Conservation (phyloP, 352 stramenopile species). For the Blastocystis sp. region DNA sequence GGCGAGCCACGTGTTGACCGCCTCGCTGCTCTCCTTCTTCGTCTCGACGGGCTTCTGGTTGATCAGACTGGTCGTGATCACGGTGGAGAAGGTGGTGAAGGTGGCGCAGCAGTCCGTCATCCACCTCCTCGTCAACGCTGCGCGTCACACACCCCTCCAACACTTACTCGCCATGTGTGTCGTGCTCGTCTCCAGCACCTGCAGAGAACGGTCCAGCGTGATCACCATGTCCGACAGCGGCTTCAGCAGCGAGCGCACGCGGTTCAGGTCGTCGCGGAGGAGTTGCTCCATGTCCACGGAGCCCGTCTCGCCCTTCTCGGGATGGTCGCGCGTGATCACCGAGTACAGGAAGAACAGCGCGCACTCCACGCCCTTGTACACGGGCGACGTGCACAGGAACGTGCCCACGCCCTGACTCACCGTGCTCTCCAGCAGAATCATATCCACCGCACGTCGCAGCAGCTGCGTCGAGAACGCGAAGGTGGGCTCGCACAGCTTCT, state of each 20-base stretch:
- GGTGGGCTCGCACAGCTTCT: neutral
- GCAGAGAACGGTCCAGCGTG: neutral
- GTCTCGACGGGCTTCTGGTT: slow-evolving; percentile 23
- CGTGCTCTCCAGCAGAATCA: neutral
- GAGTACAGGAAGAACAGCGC: slow-evolving; percentile 25
- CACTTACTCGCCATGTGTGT: neutral
- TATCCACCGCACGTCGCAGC: neutral
- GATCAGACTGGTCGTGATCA: slow-evolving; percentile 20
- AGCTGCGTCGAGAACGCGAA: neutral
- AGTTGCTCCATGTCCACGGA: neutral
- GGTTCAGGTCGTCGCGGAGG: neutral
- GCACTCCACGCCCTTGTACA: slow-evolving; percentile 7
- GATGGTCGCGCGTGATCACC: slow-evolving; percentile 1
- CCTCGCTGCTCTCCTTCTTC: neutral
- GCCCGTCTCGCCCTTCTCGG: neutral
- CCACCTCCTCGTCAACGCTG: neutral
- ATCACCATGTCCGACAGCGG: slow-evolving; percentile 28
- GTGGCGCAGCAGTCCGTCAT: neutral
- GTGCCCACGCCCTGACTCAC: neutral
- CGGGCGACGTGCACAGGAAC: slow-evolving; percentile 31
- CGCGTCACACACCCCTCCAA: neutral
- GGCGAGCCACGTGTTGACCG: neutral
- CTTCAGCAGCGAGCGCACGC: slow-evolving; percentile 10
- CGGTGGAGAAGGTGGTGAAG: slow-evolving; percentile 37
- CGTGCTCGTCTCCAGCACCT: slow-evolving; percentile 11